A percentile compares a stretch with the other conserved stretches of the same genome.
Evolutionary conservation across 1,139 yeast species (phyloP).

Genomic region (Keqinozyma sinolaborantium): DNA sequence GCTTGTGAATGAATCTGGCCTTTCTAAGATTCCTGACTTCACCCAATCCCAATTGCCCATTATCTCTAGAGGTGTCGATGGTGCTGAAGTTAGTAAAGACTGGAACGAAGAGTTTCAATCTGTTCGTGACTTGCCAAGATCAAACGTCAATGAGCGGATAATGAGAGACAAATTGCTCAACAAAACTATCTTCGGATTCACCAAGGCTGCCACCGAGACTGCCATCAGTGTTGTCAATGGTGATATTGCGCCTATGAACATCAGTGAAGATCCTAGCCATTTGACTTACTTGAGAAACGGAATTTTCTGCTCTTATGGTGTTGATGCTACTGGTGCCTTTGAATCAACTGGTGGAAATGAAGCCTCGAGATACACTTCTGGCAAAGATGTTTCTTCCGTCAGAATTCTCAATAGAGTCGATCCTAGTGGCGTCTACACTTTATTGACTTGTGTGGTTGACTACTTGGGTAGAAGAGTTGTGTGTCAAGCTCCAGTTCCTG

Average conservation of each 20-base stretch:
- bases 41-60: slow-evolving; percentile 61
- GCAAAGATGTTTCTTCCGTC: slow-evolving; percentile 76
- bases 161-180: slow-evolving; percentile 73
- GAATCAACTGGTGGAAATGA: slow-evolving; percentile 71
- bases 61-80: slow-evolving; percentile 55
- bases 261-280: slow-evolving; percentile 58
- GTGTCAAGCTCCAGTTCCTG: slow-evolving; percentile 98
- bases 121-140: slow-evolving; percentile 64
- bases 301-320: slow-evolving; percentile 80
- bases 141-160: slow-evolving; percentile 61
- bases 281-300: slow-evolving; percentile 76
- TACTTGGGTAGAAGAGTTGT: slow-evolving; percentile 84
- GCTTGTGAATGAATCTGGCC: slow-evolving; percentile 45
- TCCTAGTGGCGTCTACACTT: slow-evolving; percentile 58
- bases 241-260: slow-evolving; percentile 75
- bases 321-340: slow-evolving; percentile 70
- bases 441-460: slow-evolving; percentile 83
- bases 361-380: slow-evolving; percentile 79
- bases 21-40: slow-evolving; percentile 46
- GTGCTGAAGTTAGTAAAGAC: slow-evolving; percentile 59
- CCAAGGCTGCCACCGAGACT: slow-evolving; percentile 71
- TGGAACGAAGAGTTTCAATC: slow-evolving; percentile 93
- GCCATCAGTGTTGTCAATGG: slow-evolving; percentile 77
- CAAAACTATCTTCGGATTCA: slow-evolving; percentile 75
- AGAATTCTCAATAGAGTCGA: slow-evolving; percentile 68